Conservation (phyloP, 768 basidiomycete species). For the Tulasnella sp. region DNA sequence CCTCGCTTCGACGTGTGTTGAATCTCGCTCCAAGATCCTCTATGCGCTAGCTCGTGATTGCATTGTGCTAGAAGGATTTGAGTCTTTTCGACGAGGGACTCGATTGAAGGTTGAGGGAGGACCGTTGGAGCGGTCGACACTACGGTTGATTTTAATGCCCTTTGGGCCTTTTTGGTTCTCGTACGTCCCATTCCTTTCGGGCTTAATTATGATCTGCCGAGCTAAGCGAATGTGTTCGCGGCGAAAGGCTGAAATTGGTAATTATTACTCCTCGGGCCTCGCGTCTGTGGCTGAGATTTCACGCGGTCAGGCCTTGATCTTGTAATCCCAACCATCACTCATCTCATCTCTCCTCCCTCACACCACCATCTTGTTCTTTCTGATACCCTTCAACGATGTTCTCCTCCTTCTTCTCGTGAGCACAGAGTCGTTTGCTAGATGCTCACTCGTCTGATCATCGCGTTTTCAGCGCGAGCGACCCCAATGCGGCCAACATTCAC, state of each 20-base stretch:
- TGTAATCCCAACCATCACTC: neutral
- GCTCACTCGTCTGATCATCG: neutral
- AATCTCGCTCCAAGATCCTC: constrained; percentile 57
- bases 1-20: constrained; percentile 56
- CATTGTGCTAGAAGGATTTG: constrained; percentile 76
- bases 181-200: constrained; percentile 15
- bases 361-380: constrained; percentile 25
- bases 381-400: constrained; percentile 46
- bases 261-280: constrained; percentile 7
- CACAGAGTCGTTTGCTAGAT: neutral
- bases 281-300: neutral
- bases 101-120: constrained; percentile 38
- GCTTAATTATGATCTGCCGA: neutral
- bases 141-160: neutral
- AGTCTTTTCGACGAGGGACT: constrained; percentile 63
- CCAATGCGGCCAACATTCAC: constrained; percentile 65
- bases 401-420: constrained; percentile 71
- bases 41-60: constrained; percentile 68
- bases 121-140: neutral
- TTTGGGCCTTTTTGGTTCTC: neutral
- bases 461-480: constrained; percentile 16
- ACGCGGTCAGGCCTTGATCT: constrained; percentile 8
- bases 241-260: neutral
- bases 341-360: neutral
- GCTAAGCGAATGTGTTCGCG: neutral